These are phyloP conservation scores for Mariannaea sp. DNA, from an alignment of 2,329 filamentous ascomycete genomes.

Conservation along the genomic window DNA sequence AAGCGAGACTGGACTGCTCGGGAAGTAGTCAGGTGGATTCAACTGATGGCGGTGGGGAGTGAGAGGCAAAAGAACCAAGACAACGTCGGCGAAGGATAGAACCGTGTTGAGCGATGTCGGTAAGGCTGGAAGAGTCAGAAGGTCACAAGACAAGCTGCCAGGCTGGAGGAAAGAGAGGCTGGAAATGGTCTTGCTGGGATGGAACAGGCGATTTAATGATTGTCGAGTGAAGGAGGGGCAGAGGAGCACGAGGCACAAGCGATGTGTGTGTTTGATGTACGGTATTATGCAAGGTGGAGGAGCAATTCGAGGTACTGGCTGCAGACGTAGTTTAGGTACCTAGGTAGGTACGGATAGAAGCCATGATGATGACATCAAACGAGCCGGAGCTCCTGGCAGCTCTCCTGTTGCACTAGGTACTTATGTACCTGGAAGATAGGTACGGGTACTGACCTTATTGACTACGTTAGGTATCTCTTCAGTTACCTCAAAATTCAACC, in stretches of 20 bases:
- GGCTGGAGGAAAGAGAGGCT: conserved; percentile 1
- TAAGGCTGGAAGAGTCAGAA: conserved; percentile 16
- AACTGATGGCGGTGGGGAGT: neutral
- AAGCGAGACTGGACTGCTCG: neutral
- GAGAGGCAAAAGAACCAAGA: neutral
- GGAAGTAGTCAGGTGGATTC: neutral
- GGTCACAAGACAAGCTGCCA: conserved; percentile 17
- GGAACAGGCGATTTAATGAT: conserved; percentile 18
- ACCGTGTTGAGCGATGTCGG: conserved; percentile 4
- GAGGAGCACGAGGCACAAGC: conserved; percentile 14
- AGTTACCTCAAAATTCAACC: too few relatives aligned
- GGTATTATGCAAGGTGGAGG: conserved; percentile 1
- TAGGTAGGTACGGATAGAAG: neutral
- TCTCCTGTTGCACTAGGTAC: neutral
- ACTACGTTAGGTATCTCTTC: neutral
- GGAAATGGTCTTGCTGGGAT: conserved; percentile 7
- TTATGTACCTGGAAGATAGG: neutral
- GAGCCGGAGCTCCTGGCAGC: neutral
- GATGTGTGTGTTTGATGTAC: conserved; percentile 1
- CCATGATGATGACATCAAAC: neutral
- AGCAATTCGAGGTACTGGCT: neutral
- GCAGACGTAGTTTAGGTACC: conserved; percentile 10
- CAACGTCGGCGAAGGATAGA: neutral
- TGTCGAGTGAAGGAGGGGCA: conserved; percentile 12
- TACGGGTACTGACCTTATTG: neutral